These are phyloP conservation scores for Trypanosoma lewisi DNA, from an alignment of 208 protist species.

Conservation along the genomic window DNA sequence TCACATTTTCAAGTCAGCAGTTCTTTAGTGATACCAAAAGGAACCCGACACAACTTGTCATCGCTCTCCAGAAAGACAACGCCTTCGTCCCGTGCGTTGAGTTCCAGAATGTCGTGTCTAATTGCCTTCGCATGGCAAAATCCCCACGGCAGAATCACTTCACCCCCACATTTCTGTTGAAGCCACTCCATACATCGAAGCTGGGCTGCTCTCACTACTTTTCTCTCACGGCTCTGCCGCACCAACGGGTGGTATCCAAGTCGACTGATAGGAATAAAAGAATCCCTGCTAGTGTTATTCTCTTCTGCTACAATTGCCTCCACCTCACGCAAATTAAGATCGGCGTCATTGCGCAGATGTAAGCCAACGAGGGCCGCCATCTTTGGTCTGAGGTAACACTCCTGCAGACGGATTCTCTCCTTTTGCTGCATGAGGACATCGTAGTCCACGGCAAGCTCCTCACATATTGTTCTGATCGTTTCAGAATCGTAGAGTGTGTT, in stretches of 20 bases:
- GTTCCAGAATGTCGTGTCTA: constrained; percentile 66
- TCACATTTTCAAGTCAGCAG: constrained; percentile 33
- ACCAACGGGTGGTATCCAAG: constrained; percentile 70
- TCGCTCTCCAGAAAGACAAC: constrained; percentile 73
- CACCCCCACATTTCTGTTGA: constrained; percentile 59
- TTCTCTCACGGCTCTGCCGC: constrained; percentile 63
- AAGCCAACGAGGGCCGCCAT: constrained; percentile 75
- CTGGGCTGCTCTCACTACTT: constrained; percentile 67
- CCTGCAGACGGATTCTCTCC: constrained; percentile 73
- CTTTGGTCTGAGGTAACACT: constrained; percentile 90
- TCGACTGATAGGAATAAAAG: constrained; percentile 46
- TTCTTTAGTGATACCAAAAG: constrained; percentile 77
- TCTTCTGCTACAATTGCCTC: constrained; percentile 67
- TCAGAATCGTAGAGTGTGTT: constrained; percentile 76
- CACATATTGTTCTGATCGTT: constrained; percentile 75
- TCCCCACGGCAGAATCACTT: constrained; percentile 89
- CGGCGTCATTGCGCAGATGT: constrained; percentile 78
- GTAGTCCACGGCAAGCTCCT: constrained; percentile 73
- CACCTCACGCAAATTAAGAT: constrained; percentile 82
- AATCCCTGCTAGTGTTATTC: constrained; percentile 9
- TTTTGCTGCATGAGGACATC: constrained; percentile 40
- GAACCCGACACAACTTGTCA: constrained; percentile 60
- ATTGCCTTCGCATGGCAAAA: constrained; percentile 87
- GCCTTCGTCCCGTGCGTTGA: constrained; percentile 30
- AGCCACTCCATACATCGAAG: constrained; percentile 70